Evolutionary conservation across 73 alveolate species (phyloP), one percentile per base, ranked within the genome.

Genomic region (Uronychia binucleata): DNA sequence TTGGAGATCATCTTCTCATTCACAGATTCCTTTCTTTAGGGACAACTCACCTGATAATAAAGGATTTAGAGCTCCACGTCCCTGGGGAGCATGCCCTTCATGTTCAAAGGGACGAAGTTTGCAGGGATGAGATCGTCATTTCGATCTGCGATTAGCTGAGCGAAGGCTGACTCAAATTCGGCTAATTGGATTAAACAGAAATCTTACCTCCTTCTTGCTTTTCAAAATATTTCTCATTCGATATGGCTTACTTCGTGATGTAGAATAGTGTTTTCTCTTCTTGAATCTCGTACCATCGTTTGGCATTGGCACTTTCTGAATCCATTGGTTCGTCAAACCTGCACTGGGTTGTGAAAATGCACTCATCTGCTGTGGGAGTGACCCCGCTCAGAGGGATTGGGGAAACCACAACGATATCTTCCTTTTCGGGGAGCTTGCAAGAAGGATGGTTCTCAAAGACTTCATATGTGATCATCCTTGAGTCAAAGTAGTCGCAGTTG

Each of bases 381-480:
- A 92, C 28, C 1, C 97, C 97, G 59, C 91, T 77, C 1, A 85
- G 33, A 1, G 97, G 97, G 31, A 92, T 84, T 5, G 97, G 93
- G 28, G 89, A 78, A 19, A 92, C 97, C 0, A 82, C 80, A 19
- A 30, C 30, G 58, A 82, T 88, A 0, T 88, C 86, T 28, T 75
- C 83, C 5, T 74, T 31, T 1, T 26, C 59, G 30, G 93, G 91
- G 1, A 92, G 81, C 0, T 28, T 80, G 77, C 97, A 92, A 26
- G 80, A 26, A 1, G 74, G 46, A 83, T 88, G 80, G 34, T 75
- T 19, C 74, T 92, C 97, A 28, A 88, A 27, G 13, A 92, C 30
- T 75, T 90, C 90, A 88, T 78, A 84, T 0, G 88, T 29, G 27
- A 88, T 77, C 25, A 92, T 88, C 28, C 83, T 58, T 34, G 81